Conservation (phyloP, 2,329 filamentous ascomycete genomes). For the Penicillium sp. region DNA sequence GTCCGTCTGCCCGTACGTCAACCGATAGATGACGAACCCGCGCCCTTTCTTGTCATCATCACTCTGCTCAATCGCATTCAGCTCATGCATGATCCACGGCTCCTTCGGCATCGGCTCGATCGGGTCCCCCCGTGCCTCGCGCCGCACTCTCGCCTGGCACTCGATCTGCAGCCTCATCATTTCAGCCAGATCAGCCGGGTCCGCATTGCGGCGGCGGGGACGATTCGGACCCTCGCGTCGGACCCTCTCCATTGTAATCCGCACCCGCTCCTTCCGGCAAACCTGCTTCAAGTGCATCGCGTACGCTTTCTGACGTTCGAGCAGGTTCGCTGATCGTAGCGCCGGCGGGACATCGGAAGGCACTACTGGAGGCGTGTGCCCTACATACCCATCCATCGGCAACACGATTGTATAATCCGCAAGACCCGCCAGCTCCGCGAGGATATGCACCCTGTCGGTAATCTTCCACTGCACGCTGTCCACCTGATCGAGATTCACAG, state of each 20-base stretch:
- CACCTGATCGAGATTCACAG: not conserved
- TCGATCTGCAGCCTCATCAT: not conserved
- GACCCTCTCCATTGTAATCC: not conserved
- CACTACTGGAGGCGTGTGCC: not conserved
- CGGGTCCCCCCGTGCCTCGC: conserved; percentile 18
- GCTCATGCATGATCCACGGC: conserved; percentile 25
- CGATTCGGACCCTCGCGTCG: not conserved
- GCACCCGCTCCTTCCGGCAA: not conserved
- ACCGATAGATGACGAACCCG: conserved; percentile 31
- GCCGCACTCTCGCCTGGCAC: conserved; percentile 19
- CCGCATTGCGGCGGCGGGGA: not conserved
- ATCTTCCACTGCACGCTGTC: not conserved
- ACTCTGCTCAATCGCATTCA: not conserved
- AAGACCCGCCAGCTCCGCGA: conserved; percentile 20
- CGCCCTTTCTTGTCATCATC: not conserved
- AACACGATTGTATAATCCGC: conserved; percentile 32
- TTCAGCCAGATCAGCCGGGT: not conserved
- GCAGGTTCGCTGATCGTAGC: conserved; percentile 3
- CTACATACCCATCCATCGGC: conserved; percentile 33
- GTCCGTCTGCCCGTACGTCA: conserved; percentile 31
- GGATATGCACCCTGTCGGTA: conserved; percentile 19
- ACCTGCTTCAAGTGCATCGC: conserved; percentile 14
- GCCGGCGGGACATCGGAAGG: not conserved
- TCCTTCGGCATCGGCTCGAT: conserved; percentile 20
- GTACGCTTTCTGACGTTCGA: not conserved